phyloP scores from a whole-genome alignment of 805 yeast genomes.

The Ogataea neopini region DNA sequence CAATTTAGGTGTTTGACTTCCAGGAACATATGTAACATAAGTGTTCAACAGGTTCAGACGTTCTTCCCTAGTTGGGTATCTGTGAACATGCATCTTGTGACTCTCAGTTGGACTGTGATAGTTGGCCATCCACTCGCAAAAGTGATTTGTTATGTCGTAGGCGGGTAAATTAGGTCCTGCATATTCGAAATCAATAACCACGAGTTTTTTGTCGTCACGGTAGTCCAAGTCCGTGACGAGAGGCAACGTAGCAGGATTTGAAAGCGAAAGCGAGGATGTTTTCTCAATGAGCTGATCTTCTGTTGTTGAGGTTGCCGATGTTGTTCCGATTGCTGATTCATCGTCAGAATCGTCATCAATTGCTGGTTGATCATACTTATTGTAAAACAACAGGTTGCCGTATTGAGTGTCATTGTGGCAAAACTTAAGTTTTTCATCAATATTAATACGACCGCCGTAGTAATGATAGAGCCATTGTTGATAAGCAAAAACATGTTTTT shows the following conservation, averaged over 20 bases:
- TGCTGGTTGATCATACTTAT: constrained; percentile 30
- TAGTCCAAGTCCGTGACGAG: constrained; percentile 33
- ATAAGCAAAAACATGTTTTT: constrained; percentile 50
- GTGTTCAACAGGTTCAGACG: constrained; percentile 70
- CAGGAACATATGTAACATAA: constrained; percentile 66
- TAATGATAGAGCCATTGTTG: constrained; percentile 58
- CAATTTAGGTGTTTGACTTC: constrained; percentile 31
- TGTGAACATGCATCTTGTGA: constrained; percentile 53
- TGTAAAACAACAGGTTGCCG: constrained; percentile 76
- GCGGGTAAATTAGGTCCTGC: constrained; percentile 90
- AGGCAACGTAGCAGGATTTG: constrained; percentile 25
- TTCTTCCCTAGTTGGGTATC: constrained; percentile 69
- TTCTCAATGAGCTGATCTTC: constrained; percentile 22
- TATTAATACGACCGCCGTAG: constrained; percentile 43
- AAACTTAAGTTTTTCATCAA: constrained; percentile 61
- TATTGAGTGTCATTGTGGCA: constrained; percentile 98
- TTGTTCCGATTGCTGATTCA: constrained; percentile 10
- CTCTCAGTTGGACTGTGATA: constrained; percentile 63
- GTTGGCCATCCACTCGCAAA: constrained; percentile 96
- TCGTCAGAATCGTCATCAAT: constrained; percentile 31
- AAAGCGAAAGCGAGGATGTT: constrained; percentile 21
- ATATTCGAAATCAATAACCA: constrained; percentile 95
- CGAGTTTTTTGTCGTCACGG: constrained; percentile 62
- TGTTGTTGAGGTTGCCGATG: background rate
- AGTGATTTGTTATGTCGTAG: constrained; percentile 89